These are phyloP conservation scores for Ogataea salicorniae DNA, from an alignment of 805 yeast genomes.

Conservation along the genomic window DNA sequence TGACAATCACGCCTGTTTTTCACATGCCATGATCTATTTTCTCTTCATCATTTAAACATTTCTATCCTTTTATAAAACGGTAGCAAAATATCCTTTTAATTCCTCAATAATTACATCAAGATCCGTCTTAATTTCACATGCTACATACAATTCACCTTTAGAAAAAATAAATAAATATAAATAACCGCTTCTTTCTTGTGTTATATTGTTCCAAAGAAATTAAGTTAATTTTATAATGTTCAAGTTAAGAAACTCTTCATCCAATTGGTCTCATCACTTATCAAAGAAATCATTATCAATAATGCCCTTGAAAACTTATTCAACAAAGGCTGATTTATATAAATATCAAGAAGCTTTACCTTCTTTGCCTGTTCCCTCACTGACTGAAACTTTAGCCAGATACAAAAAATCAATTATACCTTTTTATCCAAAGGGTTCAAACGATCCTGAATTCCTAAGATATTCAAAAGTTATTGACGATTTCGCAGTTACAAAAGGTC, in stretches of 20 bases:
- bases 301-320: neutral
- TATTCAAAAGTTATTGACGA: constrained; percentile 59
- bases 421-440: constrained; percentile 46
- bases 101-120: too few species aligned
- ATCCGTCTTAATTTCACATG: too few species aligned
- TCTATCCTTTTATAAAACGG: too few species aligned
- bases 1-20: too few species aligned
- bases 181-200: too few species aligned
- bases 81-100: too few species aligned
- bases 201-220: too few species aligned
- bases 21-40: too few species aligned
- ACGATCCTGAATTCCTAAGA: constrained; percentile 28
- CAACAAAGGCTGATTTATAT: constrained; percentile 58
- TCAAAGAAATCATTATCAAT: neutral
- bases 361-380: constrained; percentile 78
- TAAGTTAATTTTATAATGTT: neutral
- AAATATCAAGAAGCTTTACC: constrained; percentile 73
- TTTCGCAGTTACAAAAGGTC: constrained; percentile 57
- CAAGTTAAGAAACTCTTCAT: neutral
- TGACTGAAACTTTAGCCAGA: constrained; percentile 61
- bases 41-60: too few species aligned
- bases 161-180: neutral
- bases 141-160: neutral
- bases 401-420: constrained; percentile 76
- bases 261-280: too few species aligned